These are phyloP conservation scores for Diaporthe sp. DNA, from an alignment of 2,329 filamentous ascomycete species.

Conservation along the genomic window DNA sequence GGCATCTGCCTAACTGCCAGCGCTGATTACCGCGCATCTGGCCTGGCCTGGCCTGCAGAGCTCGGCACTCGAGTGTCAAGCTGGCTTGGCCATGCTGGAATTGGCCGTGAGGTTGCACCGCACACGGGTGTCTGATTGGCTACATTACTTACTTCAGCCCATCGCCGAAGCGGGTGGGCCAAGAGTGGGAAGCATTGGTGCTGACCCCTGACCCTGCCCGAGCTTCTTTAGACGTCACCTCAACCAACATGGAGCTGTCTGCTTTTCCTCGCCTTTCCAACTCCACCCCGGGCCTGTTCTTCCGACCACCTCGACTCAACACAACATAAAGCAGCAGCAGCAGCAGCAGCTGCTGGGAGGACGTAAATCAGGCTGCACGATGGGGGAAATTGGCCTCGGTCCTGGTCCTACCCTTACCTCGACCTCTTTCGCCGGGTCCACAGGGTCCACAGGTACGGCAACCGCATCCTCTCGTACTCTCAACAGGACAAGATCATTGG, in stretches of 20 bases:
- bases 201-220: background rate
- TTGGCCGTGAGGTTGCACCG: background rate
- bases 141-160: background rate
- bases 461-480: conserved; percentile 19
- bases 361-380: background rate
- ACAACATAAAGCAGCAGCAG: background rate
- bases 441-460: background rate
- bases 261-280: background rate
- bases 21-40: conserved; percentile 13
- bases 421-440: background rate
- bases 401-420: background rate
- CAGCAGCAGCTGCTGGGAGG: background rate
- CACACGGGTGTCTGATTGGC: background rate
- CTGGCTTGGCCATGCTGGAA: background rate
- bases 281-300: background rate
- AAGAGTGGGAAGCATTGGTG: background rate
- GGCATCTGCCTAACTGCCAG: background rate
- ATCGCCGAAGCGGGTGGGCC: background rate
- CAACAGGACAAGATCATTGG: background rate
- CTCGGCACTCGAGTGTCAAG: conserved; percentile 6
- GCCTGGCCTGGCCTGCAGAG: conserved; percentile 11
- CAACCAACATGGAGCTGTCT: background rate
- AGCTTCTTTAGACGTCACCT: conserved; percentile 38
- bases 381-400: background rate
- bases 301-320: background rate